Conservation (phyloP, 768 basidiomycete species). For the Kwoniella botswanensis region DNA sequence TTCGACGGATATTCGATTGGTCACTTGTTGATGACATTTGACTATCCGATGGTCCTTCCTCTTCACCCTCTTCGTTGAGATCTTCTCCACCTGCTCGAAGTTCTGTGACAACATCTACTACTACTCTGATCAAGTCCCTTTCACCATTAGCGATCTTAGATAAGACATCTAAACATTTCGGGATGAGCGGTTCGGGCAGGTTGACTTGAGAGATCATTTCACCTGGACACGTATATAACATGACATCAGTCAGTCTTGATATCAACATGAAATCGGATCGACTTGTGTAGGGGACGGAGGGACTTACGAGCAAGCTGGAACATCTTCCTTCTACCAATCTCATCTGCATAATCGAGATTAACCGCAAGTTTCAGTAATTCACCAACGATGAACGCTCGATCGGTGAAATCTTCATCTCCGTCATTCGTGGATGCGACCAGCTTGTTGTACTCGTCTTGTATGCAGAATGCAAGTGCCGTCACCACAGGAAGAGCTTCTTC, state of each 20-base stretch:
- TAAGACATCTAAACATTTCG: slow-evolving; percentile 81
- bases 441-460: slow-evolving; percentile 73
- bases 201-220: slow-evolving; percentile 77
- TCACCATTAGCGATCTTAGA: slow-evolving; percentile 73
- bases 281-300: slow-evolving; percentile 1
- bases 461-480: slow-evolving; percentile 74
- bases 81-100: slow-evolving; percentile 64
- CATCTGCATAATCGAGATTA: slow-evolving; percentile 86
- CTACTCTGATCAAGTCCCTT: slow-evolving; percentile 80
- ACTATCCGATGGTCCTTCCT: slow-evolving; percentile 53
- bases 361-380: slow-evolving; percentile 81
- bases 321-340: slow-evolving; percentile 87
- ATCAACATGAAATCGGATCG: too few relatives aligned
- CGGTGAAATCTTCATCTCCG: slow-evolving; percentile 52
- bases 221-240: slow-evolving; percentile 60
- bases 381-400: slow-evolving; percentile 71
- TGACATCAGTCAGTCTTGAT: neutral
- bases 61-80: slow-evolving; percentile 26
- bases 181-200: slow-evolving; percentile 72
- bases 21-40: slow-evolving; percentile 56
- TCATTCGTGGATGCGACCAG: slow-evolving; percentile 60
- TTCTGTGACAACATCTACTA: slow-evolving; percentile 85
- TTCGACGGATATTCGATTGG: slow-evolving; percentile 13
- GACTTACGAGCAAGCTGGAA: slow-evolving; percentile 79
- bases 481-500: slow-evolving; percentile 81